These are phyloP conservation scores for Fusarium pseudonygamai DNA, from an alignment of 2,329 filamentous ascomycete species.

Conservation along the genomic window DNA sequence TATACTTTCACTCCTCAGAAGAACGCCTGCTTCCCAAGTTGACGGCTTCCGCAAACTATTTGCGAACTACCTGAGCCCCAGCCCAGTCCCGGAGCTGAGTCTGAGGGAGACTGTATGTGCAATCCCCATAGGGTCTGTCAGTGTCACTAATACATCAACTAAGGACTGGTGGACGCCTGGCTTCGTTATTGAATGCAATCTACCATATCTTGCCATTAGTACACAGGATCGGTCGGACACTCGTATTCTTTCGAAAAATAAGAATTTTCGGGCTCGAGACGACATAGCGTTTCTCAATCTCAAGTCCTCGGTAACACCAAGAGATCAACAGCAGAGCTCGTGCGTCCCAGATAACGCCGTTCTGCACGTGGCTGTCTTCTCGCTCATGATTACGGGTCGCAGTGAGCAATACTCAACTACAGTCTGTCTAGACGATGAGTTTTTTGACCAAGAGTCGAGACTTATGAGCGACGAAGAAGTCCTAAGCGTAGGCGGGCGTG, in stretches of 20 bases:
- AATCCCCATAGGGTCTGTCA: fast-evolving
- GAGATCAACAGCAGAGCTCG: background rate
- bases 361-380: background rate
- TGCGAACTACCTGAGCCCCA: fast-evolving
- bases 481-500: fast-evolving
- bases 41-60: background rate
- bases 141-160: fast-evolving
- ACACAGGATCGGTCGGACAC: fast-evolving
- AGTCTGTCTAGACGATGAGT: background rate
- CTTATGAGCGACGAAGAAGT: background rate
- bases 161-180: fast-evolving
- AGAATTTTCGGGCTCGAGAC: fast-evolving
- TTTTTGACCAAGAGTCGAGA: background rate
- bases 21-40: background rate
- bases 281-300: background rate
- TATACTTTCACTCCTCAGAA: background rate
- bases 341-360: background rate
- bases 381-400: background rate
- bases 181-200: fast-evolving
- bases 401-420: background rate
- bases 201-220: background rate
- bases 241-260: fast-evolving
- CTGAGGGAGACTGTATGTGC: background rate
- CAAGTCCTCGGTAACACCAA: fast-evolving
- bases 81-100: background rate